Conservation (phyloP, 768 basidiomycete genomes). For the Suillus plorans region DNA sequence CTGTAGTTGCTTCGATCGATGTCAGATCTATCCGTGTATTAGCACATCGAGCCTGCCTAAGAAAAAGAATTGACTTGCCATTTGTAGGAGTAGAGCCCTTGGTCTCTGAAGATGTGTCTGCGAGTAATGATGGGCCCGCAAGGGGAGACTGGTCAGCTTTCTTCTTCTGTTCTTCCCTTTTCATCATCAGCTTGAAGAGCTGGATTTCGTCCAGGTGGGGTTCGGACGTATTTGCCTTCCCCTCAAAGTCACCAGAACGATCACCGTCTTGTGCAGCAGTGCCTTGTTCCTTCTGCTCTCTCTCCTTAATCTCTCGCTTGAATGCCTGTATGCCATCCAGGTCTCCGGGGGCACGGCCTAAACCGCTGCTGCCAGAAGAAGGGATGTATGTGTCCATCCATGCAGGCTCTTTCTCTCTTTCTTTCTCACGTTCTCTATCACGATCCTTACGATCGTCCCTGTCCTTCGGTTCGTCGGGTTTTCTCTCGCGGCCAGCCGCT, state of each 20-base stretch:
- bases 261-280: constrained; percentile 16
- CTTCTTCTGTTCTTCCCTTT: constrained; percentile 62
- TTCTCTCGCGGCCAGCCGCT: constrained; percentile 56
- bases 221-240: constrained; percentile 26
- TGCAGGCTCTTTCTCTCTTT: constrained; percentile 82
- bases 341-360: constrained; percentile 61
- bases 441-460: constrained; percentile 51
- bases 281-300: constrained; percentile 51
- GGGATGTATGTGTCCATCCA: constrained; percentile 93
- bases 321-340: constrained; percentile 85
- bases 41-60: not conserved
- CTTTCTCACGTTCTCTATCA: constrained; percentile 49
- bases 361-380: constrained; percentile 51
- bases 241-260: constrained; percentile 15
- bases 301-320: constrained; percentile 83
- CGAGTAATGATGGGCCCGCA: not conserved
- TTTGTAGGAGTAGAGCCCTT: constrained; percentile 11
- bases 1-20: not conserved
- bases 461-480: constrained; percentile 41
- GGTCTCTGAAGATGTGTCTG: not conserved
- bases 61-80: constrained; percentile 7
- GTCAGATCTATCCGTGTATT: not conserved
- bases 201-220: constrained; percentile 78
- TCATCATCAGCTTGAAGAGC: constrained; percentile 81
- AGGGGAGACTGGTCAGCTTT: constrained; percentile 27